Conservation (phyloP, 2,329 filamentous ascomycete genomes). For the Trichocomaceae sp. region DNA sequence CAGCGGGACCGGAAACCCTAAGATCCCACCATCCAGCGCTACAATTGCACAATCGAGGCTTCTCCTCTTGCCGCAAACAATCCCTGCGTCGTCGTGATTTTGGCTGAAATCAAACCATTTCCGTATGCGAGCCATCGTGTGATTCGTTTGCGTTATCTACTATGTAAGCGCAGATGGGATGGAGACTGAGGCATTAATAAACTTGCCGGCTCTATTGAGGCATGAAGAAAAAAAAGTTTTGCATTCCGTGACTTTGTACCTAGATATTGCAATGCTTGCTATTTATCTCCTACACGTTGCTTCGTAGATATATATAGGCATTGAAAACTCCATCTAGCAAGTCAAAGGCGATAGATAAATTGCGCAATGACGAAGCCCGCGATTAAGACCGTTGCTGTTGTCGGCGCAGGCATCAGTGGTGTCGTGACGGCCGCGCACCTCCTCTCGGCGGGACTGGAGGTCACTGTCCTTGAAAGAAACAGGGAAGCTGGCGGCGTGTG, state of each 20-base stretch:
- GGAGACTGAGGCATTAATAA: background rate
- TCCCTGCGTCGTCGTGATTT: background rate
- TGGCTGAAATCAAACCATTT: background rate
- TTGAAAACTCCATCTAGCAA: background rate
- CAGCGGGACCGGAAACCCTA: too few relatives aligned
- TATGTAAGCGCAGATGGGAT: too few relatives aligned
- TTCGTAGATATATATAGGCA: background rate
- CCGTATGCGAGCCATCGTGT: too few relatives aligned
- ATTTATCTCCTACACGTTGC: background rate
- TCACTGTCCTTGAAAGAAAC: constrained; percentile 51
- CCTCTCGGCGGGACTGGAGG: constrained; percentile 40
- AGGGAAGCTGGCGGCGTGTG: constrained; percentile 51
- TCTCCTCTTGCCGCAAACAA: background rate
- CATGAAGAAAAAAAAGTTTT: too few relatives aligned
- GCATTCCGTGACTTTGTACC: background rate
- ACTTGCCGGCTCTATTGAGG: too few relatives aligned
- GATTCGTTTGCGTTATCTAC: background rate
- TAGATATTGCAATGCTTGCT: background rate
- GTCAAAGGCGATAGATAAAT: background rate
- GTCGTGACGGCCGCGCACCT: constrained; percentile 44
- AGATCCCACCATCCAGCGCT: constrained; percentile 26
- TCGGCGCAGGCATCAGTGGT: constrained; percentile 49
- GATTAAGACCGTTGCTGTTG: constrained; percentile 36
- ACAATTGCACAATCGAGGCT: constrained; percentile 20
- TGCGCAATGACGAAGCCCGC: constrained; percentile 1